Evolutionary conservation across 495 filamentous ascomycete species (phyloP).

Genomic region (Aspergillus taichungensis): DNA sequence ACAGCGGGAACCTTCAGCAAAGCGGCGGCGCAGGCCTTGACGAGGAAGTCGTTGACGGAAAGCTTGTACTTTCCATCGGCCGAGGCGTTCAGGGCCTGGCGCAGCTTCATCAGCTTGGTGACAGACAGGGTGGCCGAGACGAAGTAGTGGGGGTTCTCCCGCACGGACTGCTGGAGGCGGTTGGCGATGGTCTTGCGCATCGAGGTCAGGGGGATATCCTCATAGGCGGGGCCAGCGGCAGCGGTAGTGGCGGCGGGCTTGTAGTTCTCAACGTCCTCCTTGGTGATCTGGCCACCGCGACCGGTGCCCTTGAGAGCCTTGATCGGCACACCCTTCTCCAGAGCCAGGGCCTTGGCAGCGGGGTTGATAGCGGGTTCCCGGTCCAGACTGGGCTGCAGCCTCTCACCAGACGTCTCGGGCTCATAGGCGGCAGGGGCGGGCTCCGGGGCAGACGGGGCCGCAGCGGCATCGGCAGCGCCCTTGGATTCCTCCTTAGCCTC

Average conservation of each 20-base stretch:
- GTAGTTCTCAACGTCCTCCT: slow-evolving; percentile 86
- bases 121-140: slow-evolving; percentile 83
- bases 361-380: slow-evolving; percentile 65
- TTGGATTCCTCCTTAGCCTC: slow-evolving; percentile 59
- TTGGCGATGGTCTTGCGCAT: slow-evolving; percentile 98
- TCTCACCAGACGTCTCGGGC: slow-evolving; percentile 64
- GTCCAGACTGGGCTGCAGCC: slow-evolving; percentile 73
- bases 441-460: slow-evolving; percentile 51
- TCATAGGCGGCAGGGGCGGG: slow-evolving; percentile 54
- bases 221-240: slow-evolving; percentile 57
- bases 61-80: slow-evolving; percentile 94
- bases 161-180: slow-evolving; percentile 80
- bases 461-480: slow-evolving; percentile 45
- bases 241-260: slow-evolving; percentile 43
- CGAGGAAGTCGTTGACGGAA: slow-evolving; percentile 97
- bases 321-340: slow-evolving; percentile 76
- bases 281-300: slow-evolving; percentile 77
- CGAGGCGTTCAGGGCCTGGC: slow-evolving; percentile 82
- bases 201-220: slow-evolving; percentile 73
- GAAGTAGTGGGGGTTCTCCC: slow-evolving; percentile 97
- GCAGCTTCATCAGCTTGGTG: slow-evolving; percentile 88
- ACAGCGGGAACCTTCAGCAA: slow-evolving; percentile 88
- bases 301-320: slow-evolving; percentile 81
- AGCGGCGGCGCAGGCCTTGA: slow-evolving; percentile 88
- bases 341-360: slow-evolving; percentile 69